Base-by-base conservation (phyloP, 345 rosid genomes). In the Salix exigua region DNA sequence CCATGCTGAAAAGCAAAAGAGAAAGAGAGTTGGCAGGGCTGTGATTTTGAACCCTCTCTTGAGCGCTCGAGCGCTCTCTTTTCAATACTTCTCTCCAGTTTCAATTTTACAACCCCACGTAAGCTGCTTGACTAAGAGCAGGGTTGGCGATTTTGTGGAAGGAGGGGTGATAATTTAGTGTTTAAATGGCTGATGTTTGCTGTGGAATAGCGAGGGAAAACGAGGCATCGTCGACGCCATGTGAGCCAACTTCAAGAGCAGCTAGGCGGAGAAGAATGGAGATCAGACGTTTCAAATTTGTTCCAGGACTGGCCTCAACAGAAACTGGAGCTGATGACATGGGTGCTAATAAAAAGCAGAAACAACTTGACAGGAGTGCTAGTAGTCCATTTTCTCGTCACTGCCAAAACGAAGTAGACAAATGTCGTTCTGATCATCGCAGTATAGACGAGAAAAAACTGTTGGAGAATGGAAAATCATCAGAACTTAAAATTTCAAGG, bases 201-300 rank as follows among this genome's bases (percentile, higher is more conserved):
- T 83, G 85, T 53, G 94, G 88, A 6, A 84, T 87, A 61, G 86
- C 79, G 50, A 88, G 81, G 75, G 92, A 85, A 40, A 77, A 77
- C 30, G 83, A 87, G 51, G 60, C 79, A 6, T 35, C 73, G 9
- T 13, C 85, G 13, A 17, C 76, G 74, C 66, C 70, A 73, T 76
- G 85, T 65, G 80, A 83, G 71, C 40, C 82, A n/a, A 83, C 82
- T 65, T 74, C 90, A 3, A 85, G 88, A 55, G 88, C 83, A 0
- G 86, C 89, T 9, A 85, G 97, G 81, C 85, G 93, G 66, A 78
- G 92, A 74, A 83, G 93, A 73, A 90, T 90, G 88, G 94, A 91
- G 77, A 83, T 87, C 61, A 85, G 90, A 53, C 73, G 90, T 77
- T 81, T 86, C 71, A 89, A 82, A 81, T 77, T 88, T 63, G 89